A percentile compares a stretch with the other conserved stretches of the same genome.
phyloP scores from a whole-genome alignment of 1,284 basidiomycete species.

The Stereum hirsutum region DNA sequence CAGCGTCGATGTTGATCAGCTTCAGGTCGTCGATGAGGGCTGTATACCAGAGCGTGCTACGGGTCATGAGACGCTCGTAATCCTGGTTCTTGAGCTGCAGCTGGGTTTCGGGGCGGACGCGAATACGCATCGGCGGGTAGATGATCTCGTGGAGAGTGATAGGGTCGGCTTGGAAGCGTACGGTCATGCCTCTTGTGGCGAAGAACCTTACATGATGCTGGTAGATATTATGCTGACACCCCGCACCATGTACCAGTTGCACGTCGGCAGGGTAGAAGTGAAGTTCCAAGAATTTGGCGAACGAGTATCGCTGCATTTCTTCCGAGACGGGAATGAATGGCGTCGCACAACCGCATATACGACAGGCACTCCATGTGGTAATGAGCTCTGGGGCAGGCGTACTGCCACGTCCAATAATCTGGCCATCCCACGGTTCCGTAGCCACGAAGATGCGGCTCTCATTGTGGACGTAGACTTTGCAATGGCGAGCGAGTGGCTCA shows the following conservation, averaged over 20 bases:
- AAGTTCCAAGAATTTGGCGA: slow-evolving; percentile 88
- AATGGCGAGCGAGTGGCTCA: slow-evolving; percentile 77
- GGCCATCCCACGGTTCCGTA: slow-evolving; percentile 80
- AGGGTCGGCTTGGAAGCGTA: slow-evolving; percentile 86
- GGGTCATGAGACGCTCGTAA: slow-evolving; percentile 68
- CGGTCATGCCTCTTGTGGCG: slow-evolving; percentile 74
- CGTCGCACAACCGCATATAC: slow-evolving; percentile 72
- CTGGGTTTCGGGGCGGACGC: slow-evolving; percentile 79
- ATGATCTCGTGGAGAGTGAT: slow-evolving; percentile 81
- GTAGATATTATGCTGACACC: slow-evolving; percentile 93
- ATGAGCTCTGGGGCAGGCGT: slow-evolving; percentile 63
- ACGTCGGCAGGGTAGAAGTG: slow-evolving; percentile 88
- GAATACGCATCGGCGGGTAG: slow-evolving; percentile 83
- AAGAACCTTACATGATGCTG: slow-evolving; percentile 93
- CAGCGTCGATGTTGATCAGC: slow-evolving; percentile 67
- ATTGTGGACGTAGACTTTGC: slow-evolving; percentile 85
- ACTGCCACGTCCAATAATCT: slow-evolving; percentile 49
- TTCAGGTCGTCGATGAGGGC: slow-evolving; percentile 66
- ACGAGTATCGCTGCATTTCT: slow-evolving; percentile 91
- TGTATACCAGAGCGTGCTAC: slow-evolving; percentile 66
- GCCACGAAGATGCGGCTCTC: slow-evolving; percentile 78
- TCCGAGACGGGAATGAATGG: slow-evolving; percentile 87
- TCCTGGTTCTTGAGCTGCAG: slow-evolving; percentile 87
- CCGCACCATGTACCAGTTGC: slow-evolving; percentile 71
- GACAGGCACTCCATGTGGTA: slow-evolving; percentile 91